Percentiles rank a stretch among this genome's conserved stretches.
Conservation (phyloP, 768 basidiomycete species). For the Cystobasidium ongulense region DNA sequence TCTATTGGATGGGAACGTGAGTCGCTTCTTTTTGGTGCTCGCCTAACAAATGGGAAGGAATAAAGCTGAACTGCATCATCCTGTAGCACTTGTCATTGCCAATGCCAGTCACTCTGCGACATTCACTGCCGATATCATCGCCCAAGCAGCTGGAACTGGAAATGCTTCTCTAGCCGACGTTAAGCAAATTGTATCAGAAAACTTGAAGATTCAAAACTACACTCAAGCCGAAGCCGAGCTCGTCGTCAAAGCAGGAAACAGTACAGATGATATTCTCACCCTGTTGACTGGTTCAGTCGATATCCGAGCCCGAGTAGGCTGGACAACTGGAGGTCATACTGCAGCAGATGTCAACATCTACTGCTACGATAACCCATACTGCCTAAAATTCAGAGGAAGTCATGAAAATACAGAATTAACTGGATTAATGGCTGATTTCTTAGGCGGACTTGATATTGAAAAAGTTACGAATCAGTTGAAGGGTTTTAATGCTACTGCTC, state of each 20-base stretch:
- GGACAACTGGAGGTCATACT: neutral
- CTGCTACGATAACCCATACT: neutral
- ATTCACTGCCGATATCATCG: neutral
- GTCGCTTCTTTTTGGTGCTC: neutral
- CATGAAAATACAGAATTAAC: neutral
- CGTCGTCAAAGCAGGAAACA: neutral
- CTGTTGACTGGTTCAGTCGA: neutral
- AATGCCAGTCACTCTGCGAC: neutral
- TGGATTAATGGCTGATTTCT: neutral
- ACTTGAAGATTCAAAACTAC: neutral
- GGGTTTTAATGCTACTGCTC: neutral
- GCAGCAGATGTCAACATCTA: neutral
- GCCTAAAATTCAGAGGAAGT: neutral
- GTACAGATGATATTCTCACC: neutral
- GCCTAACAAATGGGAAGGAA: neutral
- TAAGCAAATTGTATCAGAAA: neutral
- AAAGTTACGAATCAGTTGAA: neutral
- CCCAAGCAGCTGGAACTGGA: neutral
- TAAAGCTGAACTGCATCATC: neutral
- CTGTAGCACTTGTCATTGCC: neutral
- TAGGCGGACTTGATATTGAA: neutral
- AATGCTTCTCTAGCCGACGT: neutral
- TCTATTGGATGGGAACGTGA: neutral
- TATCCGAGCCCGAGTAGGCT: neutral
- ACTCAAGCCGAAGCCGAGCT: neutral